Evolutionary conservation across 164 flowering plant species (phyloP).

Genomic region (Saururus chinensis): DNA sequence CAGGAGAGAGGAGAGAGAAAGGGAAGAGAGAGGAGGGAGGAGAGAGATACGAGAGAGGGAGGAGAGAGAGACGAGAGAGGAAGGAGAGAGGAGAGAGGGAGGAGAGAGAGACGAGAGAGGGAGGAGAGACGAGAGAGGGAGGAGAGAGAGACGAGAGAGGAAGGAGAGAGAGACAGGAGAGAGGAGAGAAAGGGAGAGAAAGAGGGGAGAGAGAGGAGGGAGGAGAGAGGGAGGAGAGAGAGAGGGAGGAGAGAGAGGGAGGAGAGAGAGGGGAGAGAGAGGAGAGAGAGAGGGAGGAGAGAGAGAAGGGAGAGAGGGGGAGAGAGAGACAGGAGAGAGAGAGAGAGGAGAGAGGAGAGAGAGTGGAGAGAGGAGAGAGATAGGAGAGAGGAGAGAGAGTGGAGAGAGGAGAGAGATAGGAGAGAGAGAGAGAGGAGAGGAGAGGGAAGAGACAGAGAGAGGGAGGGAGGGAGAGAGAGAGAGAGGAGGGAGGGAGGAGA

Average conservation of each 20-base stretch:
- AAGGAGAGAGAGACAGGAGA: too few relatives aligned
- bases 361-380: neutral
- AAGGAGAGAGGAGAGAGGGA: too few relatives aligned
- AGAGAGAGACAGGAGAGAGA: too few relatives aligned
- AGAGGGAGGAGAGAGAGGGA: neutral
- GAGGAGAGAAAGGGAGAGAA: too few relatives aligned
- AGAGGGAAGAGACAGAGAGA: neutral
- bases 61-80: too few relatives aligned
- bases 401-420: too few relatives aligned
- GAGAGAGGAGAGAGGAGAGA: too few relatives aligned
- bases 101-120: too few relatives aligned
- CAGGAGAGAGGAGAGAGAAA: too few relatives aligned
- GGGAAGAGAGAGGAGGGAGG: neutral
- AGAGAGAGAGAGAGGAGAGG: neutral
- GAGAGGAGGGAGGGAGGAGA: neutral
- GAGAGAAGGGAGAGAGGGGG: neutral
- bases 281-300: neutral
- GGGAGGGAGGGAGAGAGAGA: neutral
- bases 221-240: neutral
- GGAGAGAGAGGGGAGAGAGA: neutral
- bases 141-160: too few relatives aligned
- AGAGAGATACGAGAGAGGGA: neutral
- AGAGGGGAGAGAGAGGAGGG: neutral
- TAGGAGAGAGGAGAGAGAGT: neutral
- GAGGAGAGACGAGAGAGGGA: too few relatives aligned